Evolutionary conservation across 768 basidiomycete species (phyloP).

Genomic region (Paxillus involutus): DNA sequence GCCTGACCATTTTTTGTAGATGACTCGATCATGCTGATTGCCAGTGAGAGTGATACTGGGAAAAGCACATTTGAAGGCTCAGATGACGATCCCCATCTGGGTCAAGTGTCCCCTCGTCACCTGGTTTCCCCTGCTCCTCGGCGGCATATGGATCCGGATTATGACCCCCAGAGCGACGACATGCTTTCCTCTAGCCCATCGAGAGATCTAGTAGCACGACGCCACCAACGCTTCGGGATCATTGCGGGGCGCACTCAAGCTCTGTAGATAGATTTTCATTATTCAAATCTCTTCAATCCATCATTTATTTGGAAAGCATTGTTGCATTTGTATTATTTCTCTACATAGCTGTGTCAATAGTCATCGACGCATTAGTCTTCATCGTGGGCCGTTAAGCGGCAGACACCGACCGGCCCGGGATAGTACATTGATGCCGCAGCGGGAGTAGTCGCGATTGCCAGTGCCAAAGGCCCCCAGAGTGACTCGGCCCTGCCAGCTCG

Average conservation of each 20-base stretch:
- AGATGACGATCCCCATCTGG: constrained; percentile 63
- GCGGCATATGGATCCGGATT: constrained; percentile 33
- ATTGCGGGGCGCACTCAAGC: neutral
- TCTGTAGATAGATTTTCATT: constrained; percentile 5
- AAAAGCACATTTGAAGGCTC: constrained; percentile 37
- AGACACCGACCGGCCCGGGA: no score
- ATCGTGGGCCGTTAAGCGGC: no score
- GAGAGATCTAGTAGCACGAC: constrained; percentile 42
- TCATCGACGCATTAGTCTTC: neutral
- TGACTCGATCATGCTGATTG: constrained; percentile 44
- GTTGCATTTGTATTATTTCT: constrained; percentile 24
- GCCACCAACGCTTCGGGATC: constrained; percentile 33
- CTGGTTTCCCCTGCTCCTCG: constrained; percentile 61
- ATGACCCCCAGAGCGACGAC: constrained; percentile 50
- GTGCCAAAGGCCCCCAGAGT: no score
- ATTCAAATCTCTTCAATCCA: constrained; percentile 8
- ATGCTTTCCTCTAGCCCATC: constrained; percentile 47
- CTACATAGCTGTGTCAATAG: constrained; percentile 24
- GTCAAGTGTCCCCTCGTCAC: constrained; percentile 71
- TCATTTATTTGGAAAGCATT: constrained; percentile 19
- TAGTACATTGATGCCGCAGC: no score
- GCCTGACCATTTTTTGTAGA: constrained; percentile 31
- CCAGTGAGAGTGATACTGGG: neutral
- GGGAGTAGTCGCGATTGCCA: no score
- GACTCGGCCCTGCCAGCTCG: no score